Conservation (phyloP, 139 green algal species). For the Micractinium conductrix region DNA sequence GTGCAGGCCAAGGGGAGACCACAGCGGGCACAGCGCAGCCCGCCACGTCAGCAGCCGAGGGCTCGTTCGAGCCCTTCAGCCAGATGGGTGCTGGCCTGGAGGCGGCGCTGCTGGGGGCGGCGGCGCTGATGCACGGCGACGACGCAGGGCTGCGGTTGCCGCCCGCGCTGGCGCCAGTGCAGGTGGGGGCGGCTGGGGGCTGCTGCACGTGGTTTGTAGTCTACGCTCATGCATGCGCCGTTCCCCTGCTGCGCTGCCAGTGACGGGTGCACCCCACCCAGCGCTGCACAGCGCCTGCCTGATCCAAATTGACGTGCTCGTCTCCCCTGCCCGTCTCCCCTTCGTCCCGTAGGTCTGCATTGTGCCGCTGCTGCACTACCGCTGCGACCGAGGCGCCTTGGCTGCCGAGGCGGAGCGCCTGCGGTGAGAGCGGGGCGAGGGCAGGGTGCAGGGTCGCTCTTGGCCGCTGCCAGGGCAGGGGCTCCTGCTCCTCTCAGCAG, state of each 20-base stretch:
- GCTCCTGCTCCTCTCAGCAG: too few relatives aligned
- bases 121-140: slow-evolving; percentile 98
- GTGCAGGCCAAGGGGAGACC: not conserved
- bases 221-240: not conserved
- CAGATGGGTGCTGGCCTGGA: slow-evolving; percentile 31
- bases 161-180: slow-evolving; percentile 85
- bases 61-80: not conserved
- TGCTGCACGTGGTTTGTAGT: not conserved
- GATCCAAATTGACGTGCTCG: too few relatives aligned
- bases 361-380: slow-evolving; percentile 11
- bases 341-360: not conserved
- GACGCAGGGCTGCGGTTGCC: slow-evolving; percentile 90
- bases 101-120: slow-evolving; percentile 81
- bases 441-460: not conserved
- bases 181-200: slow-evolving; percentile 68
- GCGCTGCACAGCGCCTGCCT: too few relatives aligned
- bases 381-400: not conserved
- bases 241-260: not conserved
- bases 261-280: not conserved
- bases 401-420: slow-evolving; percentile 21
- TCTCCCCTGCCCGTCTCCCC: not conserved
- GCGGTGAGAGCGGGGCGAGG: not conserved
- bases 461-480: not conserved
- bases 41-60: not conserved
- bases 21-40: too few relatives aligned